Percentiles rank a stretch among this genome's conserved stretches.
These are phyloP conservation scores for Alternaria panax DNA, from an alignment of 2,329 filamentous ascomycete genomes.

Conservation along the genomic window DNA sequence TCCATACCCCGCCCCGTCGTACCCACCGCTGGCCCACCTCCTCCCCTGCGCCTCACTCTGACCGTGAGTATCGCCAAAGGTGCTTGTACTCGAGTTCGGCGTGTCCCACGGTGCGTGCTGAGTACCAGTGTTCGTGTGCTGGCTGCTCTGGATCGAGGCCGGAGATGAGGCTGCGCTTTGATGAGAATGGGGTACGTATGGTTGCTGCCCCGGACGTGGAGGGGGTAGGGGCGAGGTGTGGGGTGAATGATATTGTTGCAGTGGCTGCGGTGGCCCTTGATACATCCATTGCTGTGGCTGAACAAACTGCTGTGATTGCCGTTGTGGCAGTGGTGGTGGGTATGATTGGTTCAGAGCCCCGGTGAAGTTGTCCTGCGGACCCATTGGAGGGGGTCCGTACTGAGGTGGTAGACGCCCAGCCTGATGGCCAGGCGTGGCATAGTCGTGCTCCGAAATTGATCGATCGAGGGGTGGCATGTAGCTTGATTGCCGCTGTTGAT, in stretches of 20 bases:
- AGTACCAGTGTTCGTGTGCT: slow-evolving; percentile 8
- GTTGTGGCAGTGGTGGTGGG: slow-evolving; percentile 6
- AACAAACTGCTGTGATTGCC: slow-evolving; percentile 3
- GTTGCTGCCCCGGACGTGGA: not conserved
- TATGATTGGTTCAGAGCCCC: not conserved
- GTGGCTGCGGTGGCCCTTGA: not conserved
- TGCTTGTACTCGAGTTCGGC: slow-evolving; percentile 7
- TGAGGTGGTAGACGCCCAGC: not conserved
- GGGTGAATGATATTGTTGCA: slow-evolving; percentile 6
- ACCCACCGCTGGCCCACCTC: slow-evolving; percentile 17
- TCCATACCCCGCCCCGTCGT: slow-evolving; percentile 21
- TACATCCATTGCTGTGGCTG: not conserved
- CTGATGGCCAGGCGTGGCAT: not conserved
- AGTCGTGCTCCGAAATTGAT: slow-evolving; percentile 10
- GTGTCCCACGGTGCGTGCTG: slow-evolving; percentile 12
- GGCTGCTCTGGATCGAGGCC: slow-evolving; percentile 19
- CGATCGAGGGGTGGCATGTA: slow-evolving; percentile 5
- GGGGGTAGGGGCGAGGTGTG: slow-evolving; percentile 7
- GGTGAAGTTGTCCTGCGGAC: not conserved
- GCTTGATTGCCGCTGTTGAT: slow-evolving; percentile 18
- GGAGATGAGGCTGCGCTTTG: slow-evolving; percentile 7
- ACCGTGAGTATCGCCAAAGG: not conserved
- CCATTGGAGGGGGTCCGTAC: not conserved
- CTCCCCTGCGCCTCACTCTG: slow-evolving; percentile 7
- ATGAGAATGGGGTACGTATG: not conserved